Base-by-base conservation (phyloP, 768 basidiomycete species). In the Calocybe cyanea region DNA sequence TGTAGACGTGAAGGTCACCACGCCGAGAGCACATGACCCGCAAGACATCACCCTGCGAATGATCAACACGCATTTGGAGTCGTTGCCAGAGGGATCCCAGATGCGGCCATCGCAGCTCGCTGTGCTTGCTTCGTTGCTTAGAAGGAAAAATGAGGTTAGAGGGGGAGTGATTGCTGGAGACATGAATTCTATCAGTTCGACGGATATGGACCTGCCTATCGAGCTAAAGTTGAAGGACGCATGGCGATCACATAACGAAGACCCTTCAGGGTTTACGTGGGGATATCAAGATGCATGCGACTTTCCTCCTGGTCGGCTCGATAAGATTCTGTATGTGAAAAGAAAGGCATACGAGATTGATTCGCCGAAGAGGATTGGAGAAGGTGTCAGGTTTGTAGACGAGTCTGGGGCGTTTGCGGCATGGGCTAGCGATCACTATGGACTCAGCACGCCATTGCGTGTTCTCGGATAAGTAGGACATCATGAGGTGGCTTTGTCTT, bases 41-140 rank as follows among this genome's bases (percentile, higher is more conserved):
- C 66, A 49, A 28, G 69, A 67, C 33, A 69, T 73, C 41, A 67
- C 71, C n/a, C 46, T 87, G 50, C 72, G 85, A 21, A 64, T 88
- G 32, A 76, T 78, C 20, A 89, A 88, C 59, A 86, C 85, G 19
- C 87, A 90, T 56, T 67, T 90, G 39, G 87, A 90, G 63, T 85
- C 84, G 9, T 56, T 83, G 41, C 66, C 70, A 0, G 13, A 41
- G 0, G 83, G 81, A n/a, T 50, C 52, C 17, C 31, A 46, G 7
- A 64, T 70, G 49, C 58, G 72, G 21, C 73, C 75, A 11, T 60
- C 60, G 41, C 86, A 89, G 64, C 50, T 88, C 54, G 61, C 63
- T 30, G 62, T 80, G 35, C 70, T 83, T 41, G 68, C 75, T 11
- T 64, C 71, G 18, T 60, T 78, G 57, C 57, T 88, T 54, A 70